Conservation (phyloP, 108 stramenopile genomes). For the Cyclostephanos tholiformis region DNA sequence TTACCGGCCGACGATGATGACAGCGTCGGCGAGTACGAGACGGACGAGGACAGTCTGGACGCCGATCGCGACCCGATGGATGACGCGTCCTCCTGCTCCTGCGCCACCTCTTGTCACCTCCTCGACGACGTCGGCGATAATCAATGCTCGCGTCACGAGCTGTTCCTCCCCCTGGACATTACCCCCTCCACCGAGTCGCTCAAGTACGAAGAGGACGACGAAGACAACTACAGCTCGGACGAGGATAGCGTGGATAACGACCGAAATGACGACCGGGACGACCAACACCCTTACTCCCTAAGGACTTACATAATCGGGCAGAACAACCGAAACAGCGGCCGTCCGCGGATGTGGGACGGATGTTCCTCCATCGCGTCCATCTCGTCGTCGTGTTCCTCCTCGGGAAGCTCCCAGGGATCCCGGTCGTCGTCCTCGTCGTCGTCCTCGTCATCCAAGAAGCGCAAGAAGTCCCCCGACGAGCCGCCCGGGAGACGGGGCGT, state of each 20-base stretch:
- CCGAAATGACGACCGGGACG: not conserved
- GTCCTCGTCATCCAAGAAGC: conserved; percentile 7
- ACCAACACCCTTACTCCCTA: not conserved
- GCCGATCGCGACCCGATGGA: not conserved
- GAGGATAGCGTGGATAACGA: conserved; percentile 12
- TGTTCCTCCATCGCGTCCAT: not conserved
- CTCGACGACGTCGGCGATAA: not conserved
- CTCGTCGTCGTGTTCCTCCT: not conserved
- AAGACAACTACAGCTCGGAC: conserved; percentile 17
- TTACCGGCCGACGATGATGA: not conserved
- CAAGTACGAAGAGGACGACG: conserved; percentile 29
- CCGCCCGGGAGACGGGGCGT: conserved; percentile 16
- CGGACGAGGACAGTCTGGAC: not conserved
- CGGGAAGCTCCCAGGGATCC: not conserved
- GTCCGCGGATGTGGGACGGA: conserved; percentile 26
- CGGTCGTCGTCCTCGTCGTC: not conserved
- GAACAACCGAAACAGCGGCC: conserved; percentile 10
- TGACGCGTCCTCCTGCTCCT: conserved; percentile 2
- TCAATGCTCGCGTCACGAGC: conserved; percentile 15
- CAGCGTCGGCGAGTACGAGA: not conserved
- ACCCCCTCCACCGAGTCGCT: conserved; percentile 26
- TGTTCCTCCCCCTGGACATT: conserved; percentile 29
- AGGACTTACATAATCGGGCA: conserved; percentile 22
- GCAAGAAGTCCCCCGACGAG: not conserved
- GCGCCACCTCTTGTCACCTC: not conserved